phyloP scores from a whole-genome alignment of 2,329 filamentous ascomycete species.

The Cladobotryum protrusum region DNA sequence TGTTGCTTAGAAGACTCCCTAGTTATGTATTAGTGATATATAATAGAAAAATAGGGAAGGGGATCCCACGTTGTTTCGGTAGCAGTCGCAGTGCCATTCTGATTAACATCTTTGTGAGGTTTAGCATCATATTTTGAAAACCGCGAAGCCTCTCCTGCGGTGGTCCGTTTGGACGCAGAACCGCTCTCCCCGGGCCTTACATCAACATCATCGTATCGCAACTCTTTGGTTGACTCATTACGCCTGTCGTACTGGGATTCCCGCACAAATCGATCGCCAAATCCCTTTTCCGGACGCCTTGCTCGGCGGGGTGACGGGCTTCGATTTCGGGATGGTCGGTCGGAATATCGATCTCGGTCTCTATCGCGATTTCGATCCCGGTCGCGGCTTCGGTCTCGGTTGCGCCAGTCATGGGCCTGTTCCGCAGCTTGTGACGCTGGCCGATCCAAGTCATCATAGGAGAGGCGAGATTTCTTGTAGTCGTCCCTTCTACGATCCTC shows the following conservation, averaged over 20 bases:
- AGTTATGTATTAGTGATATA: constrained; percentile 11
- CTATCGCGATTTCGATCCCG: constrained; percentile 22
- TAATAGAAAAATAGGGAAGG: constrained; percentile 10
- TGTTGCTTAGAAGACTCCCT: constrained; percentile 15
- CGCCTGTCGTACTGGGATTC: constrained; percentile 23
- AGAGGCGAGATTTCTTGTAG: constrained; percentile 40
- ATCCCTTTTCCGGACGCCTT: constrained; percentile 31
- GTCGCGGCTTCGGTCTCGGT: constrained; percentile 34
- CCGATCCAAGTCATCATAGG: constrained; percentile 54
- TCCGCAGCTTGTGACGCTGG: constrained; percentile 36
- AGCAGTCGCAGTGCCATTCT: not conserved
- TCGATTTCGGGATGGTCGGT: constrained; percentile 43
- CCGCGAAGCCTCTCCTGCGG: constrained; percentile 52
- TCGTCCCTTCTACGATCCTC: constrained; percentile 48
- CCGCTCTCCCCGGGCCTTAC: constrained; percentile 38
- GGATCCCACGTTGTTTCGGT: constrained; percentile 1
- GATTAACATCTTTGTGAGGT: constrained; percentile 46
- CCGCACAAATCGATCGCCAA: constrained; percentile 28
- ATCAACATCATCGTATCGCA: constrained; percentile 40
- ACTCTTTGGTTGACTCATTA: constrained; percentile 15
- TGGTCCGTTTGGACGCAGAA: constrained; percentile 59
- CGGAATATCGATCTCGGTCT: constrained; percentile 38
- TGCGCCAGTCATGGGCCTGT: constrained; percentile 45
- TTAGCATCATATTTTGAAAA: constrained; percentile 60
- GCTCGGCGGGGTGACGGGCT: constrained; percentile 44